Conservation (phyloP, 2,329 filamentous ascomycete species). For the Onygena corvina region DNA sequence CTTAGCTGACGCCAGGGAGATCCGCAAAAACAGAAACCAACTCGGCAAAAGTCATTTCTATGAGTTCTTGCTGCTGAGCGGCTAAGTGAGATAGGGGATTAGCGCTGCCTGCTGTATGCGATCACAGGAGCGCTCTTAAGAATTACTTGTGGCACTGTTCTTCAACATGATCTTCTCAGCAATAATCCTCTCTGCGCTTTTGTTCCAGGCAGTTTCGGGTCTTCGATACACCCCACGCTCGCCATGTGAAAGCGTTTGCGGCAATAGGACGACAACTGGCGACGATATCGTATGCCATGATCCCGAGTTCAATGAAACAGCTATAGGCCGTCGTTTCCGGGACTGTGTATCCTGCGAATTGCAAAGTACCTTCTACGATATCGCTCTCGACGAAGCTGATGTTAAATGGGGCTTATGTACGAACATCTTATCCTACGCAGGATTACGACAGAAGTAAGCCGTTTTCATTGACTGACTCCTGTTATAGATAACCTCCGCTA, state of each 20-base stretch:
- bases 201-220: constrained; percentile 15
- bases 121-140: too few species aligned
- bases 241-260: constrained; percentile 29
- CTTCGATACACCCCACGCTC: constrained; percentile 26
- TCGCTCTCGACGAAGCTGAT: constrained; percentile 29
- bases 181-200: background rate
- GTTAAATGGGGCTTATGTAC: constrained; percentile 38
- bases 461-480: constrained; percentile 12
- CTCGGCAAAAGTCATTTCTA: too few species aligned
- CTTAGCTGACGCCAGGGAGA: background rate
- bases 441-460: background rate
- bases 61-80: too few species aligned
- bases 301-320: constrained; percentile 24
- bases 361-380: constrained; percentile 28
- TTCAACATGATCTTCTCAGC: constrained; percentile 4
- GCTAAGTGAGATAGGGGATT: too few species aligned
- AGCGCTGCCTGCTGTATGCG: too few species aligned
- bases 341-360: constrained; percentile 34
- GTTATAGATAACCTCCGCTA: constrained; percentile 36
- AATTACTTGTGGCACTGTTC: background rate
- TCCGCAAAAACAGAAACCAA: too few species aligned
- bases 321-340: constrained; percentile 27
- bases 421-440: background rate
- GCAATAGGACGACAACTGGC: constrained; percentile 24
- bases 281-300: constrained; percentile 35